Evolutionary conservation across 352 stramenopile species (phyloP).

Genomic region (Heterotrichella gracilis): DNA sequence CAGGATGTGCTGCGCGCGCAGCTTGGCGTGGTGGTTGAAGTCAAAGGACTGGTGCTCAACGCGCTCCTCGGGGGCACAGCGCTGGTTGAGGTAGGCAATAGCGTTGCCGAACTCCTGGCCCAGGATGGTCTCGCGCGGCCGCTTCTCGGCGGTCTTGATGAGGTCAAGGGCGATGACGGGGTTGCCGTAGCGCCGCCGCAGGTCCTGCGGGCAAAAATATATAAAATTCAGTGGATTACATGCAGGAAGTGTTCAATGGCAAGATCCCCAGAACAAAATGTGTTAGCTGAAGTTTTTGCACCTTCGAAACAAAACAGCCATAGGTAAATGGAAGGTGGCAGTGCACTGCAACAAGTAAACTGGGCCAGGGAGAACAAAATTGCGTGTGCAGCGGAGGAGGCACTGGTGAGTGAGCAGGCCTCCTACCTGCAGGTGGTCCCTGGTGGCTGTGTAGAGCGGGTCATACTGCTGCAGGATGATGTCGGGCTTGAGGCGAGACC

Average conservation of each 20-base stretch:
- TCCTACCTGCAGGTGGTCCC: slow-evolving; percentile 34
- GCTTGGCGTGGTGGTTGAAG: slow-evolving; percentile 17
- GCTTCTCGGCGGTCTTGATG: slow-evolving; percentile 80
- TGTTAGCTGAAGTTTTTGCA: too few relatives aligned
- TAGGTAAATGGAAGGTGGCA: too few relatives aligned
- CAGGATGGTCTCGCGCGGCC: slow-evolving; percentile 78
- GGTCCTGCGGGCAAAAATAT: too few relatives aligned
- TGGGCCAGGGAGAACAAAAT: too few relatives aligned
- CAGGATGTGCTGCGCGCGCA: not conserved
- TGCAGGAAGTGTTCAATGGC: too few relatives aligned
- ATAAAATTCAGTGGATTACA: too few relatives aligned
- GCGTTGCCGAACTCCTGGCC: slow-evolving; percentile 26
- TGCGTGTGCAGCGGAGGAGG: too few relatives aligned
- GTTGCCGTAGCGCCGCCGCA: slow-evolving; percentile 73
- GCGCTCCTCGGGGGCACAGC: not conserved
- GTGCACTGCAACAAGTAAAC: too few relatives aligned
- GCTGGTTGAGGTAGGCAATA: slow-evolving; percentile 15
- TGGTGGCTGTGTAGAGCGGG: slow-evolving; percentile 70
- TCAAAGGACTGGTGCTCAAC: slow-evolving; percentile 17
- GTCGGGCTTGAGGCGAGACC: slow-evolving; percentile 80
- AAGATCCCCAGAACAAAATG: too few relatives aligned
- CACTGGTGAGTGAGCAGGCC: too few relatives aligned
- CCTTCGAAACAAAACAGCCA: too few relatives aligned
- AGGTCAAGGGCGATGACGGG: slow-evolving; percentile 85
- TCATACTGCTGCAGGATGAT: slow-evolving; percentile 82